These are phyloP conservation scores for Ustilago sp. DNA, from an alignment of 1,284 basidiomycete species.

Conservation along the genomic window DNA sequence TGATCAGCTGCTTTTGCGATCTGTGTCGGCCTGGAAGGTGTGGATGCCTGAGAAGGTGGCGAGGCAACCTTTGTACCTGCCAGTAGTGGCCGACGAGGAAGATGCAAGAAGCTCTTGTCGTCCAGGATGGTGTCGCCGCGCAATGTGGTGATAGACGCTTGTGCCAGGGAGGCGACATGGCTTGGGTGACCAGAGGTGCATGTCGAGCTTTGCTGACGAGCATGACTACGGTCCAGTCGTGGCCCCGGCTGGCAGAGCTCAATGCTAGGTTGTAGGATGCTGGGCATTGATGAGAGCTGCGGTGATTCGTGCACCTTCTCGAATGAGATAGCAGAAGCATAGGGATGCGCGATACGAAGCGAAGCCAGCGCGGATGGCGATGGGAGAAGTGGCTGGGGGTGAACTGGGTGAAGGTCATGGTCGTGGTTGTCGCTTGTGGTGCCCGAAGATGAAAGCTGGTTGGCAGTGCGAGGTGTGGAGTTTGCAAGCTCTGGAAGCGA, in stretches of 20 bases:
- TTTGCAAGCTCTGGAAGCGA: conserved; percentile 26
- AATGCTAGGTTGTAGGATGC: not conserved
- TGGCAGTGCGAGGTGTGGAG: conserved; percentile 12
- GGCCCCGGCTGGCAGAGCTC: not conserved
- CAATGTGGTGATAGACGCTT: not conserved
- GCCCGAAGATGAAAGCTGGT: conserved; percentile 15
- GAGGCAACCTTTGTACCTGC: not conserved
- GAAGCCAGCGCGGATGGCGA: conserved; percentile 21
- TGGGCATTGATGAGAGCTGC: not conserved
- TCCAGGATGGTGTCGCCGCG: not conserved
- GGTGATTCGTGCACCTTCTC: conserved; percentile 10
- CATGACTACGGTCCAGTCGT: not conserved
- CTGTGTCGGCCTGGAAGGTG: not conserved
- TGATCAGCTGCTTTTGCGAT: not conserved
- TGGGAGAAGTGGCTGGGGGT: conserved; percentile 4
- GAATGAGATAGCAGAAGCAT: conserved; percentile 17
- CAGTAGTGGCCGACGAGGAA: not conserved
- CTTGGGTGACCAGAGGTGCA: conserved; percentile 13
- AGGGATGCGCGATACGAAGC: conserved; percentile 28
- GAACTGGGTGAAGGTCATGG: not conserved
- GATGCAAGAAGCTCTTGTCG: conserved; percentile 13
- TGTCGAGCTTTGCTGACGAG: conserved; percentile 12
- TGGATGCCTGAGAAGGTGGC: not conserved
- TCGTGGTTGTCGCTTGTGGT: conserved; percentile 24
- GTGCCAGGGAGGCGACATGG: conserved; percentile 2